Base-by-base conservation (phyloP, 148 eudicot genomes). In the Chenopodium album region DNA sequence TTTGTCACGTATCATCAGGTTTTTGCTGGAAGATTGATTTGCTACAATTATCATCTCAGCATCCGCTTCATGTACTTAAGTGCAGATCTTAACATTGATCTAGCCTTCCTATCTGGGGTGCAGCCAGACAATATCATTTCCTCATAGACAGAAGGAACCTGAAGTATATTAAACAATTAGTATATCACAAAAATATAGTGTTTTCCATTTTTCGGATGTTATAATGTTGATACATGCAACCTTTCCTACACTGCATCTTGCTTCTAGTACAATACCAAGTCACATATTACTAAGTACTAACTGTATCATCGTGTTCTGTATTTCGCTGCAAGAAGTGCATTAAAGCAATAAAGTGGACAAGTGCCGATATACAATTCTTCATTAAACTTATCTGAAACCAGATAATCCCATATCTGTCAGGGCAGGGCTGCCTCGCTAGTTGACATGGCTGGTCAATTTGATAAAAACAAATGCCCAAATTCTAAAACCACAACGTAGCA, bases 91-190 rank as follows among this genome's bases (percentile, higher is more conserved):
- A 95, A 67, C 97, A 91, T 91, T 69, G 99, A 88, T 87, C 98
- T 90, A 79, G 99, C 94, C 88, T 94, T 95, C 86, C 90, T 88
- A 67, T 95, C 99, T 60, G 99, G 99, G 41, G 84, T 78, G 83
- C 95, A 92, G 52, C 98, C 99, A 62, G 94, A 91, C 82, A 87
- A 83, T 65, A 95, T 88, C 98, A 95, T 92, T 84, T 95, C 98
- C 86, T 95, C 99, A 79, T 90, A 95, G 10, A 95, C 98, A 78
- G 89, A 88, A 67, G 99, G 99, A 81, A 95, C 98, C 99, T 95
- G 90, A 82, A 77, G 71, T 65, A 52, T 72, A 52, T 37, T 46
- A 60, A 13, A 22, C 11, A 34, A 26, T 65, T 46, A 69, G 56
- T 75, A 34, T 20, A 78, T 41, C 19, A 59, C 48, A 32, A 11